Evolutionary conservation across 441 rosid species (phyloP), one percentile per base, ranked within the genome.

Genomic region (Gossypium davidsonii): DNA sequence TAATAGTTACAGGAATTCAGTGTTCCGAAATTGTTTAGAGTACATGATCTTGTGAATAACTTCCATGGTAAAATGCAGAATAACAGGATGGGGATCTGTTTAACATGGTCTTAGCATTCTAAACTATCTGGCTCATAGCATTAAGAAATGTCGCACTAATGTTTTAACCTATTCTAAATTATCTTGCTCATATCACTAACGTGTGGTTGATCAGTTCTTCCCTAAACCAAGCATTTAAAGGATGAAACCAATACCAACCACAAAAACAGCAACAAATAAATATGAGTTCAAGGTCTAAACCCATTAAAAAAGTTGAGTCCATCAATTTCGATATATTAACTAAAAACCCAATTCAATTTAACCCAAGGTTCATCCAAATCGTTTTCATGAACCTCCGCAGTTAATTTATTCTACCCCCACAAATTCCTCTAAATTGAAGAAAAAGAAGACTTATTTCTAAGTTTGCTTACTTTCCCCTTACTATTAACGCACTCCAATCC

Each of bases 401-500:
- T 49, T 7, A 9, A 5, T 23, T 6, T 71, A 31, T 34, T 17
- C 48, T 20, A 6, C 8, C 3, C 21, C 39, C 20, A 39, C 70
- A 73, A 67, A 57, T 52, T 74, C 53, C 69, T 71, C 83, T 86
- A 89, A 63, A 76, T 46, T 4, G 92, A 88, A 79, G 88, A 86
- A 75, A 86, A 79, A 72, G 84, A 79, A 70, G 82, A 77, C 70
- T 78, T 83, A 48, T 72, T 74, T 71, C 87, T 81, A 70, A 77
- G 83, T 14, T 71, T 79, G 79, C 72, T 81, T 73, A 62, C 66
- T 62, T 56, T 61, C 31, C 67, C 72, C 49, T 49, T 4, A 73
- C 67, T 72, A 53, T 49, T 3, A 72, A 67, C 57, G 84, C 97
- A 93, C 76, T 88, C 83, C 51, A 93, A 87, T 9, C 97, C 97